Base-by-base conservation (phyloP, 2,329 filamentous ascomycete species). In the Aspergillus latus region DNA sequence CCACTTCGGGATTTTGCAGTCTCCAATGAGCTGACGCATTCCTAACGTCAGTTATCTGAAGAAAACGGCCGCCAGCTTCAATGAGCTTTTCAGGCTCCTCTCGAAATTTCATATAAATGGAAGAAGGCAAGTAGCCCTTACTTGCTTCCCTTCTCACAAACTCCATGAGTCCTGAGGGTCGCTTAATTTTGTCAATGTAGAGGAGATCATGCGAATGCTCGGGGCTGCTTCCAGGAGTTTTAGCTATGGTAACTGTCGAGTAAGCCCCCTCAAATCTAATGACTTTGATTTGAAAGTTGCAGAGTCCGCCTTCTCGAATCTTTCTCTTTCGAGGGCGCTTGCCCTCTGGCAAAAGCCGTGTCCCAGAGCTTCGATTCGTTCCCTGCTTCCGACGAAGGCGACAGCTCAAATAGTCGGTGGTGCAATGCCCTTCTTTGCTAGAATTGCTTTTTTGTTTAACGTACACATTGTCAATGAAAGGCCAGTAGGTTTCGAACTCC, bases 401-500 rank as follows among this genome's bases (percentile, higher is more conserved):
- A 61, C 77, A 80, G 68, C 75, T 76, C 56, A 79, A 80, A 59
- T 78, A 78, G 46, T 79, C 77, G 2, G 76, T 76, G 4, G 68
- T 75, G 51, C 70, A 72, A 44, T 72, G 71, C 2, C 74, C 75
- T 58, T 72, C 73, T 60, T 74, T 74, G 61, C 72, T 75, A 6
- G 73, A 65, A 56, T 74, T 73, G 13, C 69, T 71, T 57, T 76
- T 72, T 59, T 78, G 74, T 52, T 78, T 78, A 9, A 78, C 75
- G 77, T 77, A 80, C n/a, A 79, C 74, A 60, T 80, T 80, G 61
- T 80, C 77, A 49, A 79, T 75, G 50, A 77, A 80, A 5, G 77
- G 77, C 72, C 76, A 79, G 60, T 78, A 79, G 13, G 68, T 73
- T 56, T 78, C 75, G 57, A 78, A 79, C 51, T 80, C 77, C 28